Base-by-base conservation (phyloP, 805 yeast species). In the Maudiozyma bulderi region DNA sequence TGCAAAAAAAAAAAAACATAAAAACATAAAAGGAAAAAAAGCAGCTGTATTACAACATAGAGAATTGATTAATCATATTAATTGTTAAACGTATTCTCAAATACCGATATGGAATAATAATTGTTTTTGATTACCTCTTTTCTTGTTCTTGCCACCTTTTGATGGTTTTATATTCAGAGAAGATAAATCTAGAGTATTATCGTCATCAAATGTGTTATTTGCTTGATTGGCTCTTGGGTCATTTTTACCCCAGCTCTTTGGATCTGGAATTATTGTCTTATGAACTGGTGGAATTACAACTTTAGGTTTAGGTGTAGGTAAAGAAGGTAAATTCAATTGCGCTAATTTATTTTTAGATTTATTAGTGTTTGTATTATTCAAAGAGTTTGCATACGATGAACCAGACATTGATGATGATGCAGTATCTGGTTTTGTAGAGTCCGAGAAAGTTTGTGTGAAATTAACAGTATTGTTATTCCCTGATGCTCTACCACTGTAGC, bases 211-310 rank as follows among this genome's bases (percentile, higher is more conserved):
- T 7, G 15, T 32, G 7, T 43, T 11, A 3, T 44, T 13, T 10
- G 10, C 14, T 13, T 45, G 28, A 3, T 46, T 8, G 11, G 56
- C 45, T 9, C 6, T 13, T 5, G 42, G n/a, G 13, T 13, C 48
- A 8, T 44, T 42, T 39, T 58, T 57, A 14, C 63, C 56, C 74
- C 73, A 66, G n/a, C 61, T 54, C 33, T 71, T 65, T 29, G 71
- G 69, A 40, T 67, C 69, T n/a, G 65, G 60, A 13, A 61, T 46
- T 6, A 54, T 54, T 1, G 65, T 59, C 54, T 65, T 79, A 44
- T 78, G 80, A 4, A 84, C 86, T 40, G 84, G 72, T 2, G 89
- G 86, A 47, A 77, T 71, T 26, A 54, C 47, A n/a, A 55, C 59
- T 40, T 54, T 62, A 28, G 60, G 59, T 46, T 59, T 60, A 11